Conservation (phyloP, 441 rosid genomes). For the Erodium moschatum region DNA sequence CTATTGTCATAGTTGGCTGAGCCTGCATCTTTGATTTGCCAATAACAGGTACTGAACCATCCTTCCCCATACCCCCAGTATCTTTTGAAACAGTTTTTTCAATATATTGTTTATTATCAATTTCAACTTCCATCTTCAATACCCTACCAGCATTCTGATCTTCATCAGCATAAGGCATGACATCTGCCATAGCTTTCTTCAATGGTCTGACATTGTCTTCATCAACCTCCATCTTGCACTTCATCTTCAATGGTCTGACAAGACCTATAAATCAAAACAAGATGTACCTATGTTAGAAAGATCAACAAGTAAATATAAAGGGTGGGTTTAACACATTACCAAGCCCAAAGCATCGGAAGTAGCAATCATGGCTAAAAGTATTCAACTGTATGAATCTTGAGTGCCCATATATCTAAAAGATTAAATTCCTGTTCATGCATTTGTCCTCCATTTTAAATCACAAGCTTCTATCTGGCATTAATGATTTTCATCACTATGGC, state of each 20-base stretch:
- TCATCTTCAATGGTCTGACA: constrained; percentile 5
- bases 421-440: neutral
- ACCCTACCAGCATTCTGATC: neutral
- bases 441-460: neutral
- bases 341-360: neutral
- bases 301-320: neutral
- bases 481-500: neutral
- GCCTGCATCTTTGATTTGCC: constrained; percentile 2
- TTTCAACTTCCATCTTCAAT: constrained; percentile 3
- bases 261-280: constrained; percentile 1
- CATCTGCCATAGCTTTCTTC: constrained; percentile 5
- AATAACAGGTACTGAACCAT: constrained; percentile 6
- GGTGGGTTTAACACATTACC: neutral
- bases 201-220: neutral
- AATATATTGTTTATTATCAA: constrained; percentile 5
- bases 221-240: neutral
- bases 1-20: neutral
- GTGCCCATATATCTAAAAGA: neutral
- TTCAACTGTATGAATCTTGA: neutral
- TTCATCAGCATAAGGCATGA: constrained; percentile 8
- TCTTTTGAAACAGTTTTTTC: constrained; percentile 3
- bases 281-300: neutral
- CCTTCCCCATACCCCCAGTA: constrained; percentile 4
- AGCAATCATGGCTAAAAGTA: neutral
- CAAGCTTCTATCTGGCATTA: neutral